Evolutionary conservation across 2,329 filamentous ascomycete species (phyloP).

Genomic region (Pyrenophora tritici-repentis): DNA sequence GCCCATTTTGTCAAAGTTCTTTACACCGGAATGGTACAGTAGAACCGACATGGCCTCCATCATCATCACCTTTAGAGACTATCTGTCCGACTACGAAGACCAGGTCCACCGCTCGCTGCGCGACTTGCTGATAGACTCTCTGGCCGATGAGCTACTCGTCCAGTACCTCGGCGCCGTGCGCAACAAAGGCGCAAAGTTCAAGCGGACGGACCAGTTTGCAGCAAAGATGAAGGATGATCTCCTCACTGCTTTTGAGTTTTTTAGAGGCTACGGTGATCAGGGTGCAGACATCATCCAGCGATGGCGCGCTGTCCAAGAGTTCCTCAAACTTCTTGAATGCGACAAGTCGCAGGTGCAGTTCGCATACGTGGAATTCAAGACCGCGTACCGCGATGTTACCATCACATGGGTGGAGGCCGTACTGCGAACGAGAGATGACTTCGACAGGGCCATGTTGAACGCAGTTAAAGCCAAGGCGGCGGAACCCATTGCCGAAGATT

Average conservation of each 20-base stretch:
- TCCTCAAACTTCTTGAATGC: constrained; percentile 75
- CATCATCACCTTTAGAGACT: constrained; percentile 93
- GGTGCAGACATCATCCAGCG: constrained; percentile 79
- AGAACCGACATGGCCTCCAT: constrained; percentile 90
- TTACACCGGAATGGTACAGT: constrained; percentile 87
- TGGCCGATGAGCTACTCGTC: constrained; percentile 87
- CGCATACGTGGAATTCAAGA: constrained; percentile 83
- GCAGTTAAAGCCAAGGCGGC: constrained; percentile 87
- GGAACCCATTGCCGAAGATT: constrained; percentile 75
- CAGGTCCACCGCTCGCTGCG: constrained; percentile 85
- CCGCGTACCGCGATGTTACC: constrained; percentile 88
- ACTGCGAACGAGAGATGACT: constrained; percentile 84
- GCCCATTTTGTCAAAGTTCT: constrained; percentile 82
- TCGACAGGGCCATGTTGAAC: constrained; percentile 87
- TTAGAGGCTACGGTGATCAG: constrained; percentile 59
- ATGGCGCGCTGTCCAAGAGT: constrained; percentile 87
- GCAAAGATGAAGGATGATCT: constrained; percentile 96
- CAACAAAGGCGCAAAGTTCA: constrained; percentile 90
- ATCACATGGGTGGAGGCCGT: constrained; percentile 96
- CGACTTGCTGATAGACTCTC: constrained; percentile 91
- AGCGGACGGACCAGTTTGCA: constrained; percentile 81
- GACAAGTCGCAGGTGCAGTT: constrained; percentile 75
- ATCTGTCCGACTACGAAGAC: constrained; percentile 82
- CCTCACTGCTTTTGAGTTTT: constrained; percentile 86
- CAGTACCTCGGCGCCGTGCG: constrained; percentile 82